Conservation (phyloP, 257 asterid genomes). For the Lavandula angustifolia region DNA sequence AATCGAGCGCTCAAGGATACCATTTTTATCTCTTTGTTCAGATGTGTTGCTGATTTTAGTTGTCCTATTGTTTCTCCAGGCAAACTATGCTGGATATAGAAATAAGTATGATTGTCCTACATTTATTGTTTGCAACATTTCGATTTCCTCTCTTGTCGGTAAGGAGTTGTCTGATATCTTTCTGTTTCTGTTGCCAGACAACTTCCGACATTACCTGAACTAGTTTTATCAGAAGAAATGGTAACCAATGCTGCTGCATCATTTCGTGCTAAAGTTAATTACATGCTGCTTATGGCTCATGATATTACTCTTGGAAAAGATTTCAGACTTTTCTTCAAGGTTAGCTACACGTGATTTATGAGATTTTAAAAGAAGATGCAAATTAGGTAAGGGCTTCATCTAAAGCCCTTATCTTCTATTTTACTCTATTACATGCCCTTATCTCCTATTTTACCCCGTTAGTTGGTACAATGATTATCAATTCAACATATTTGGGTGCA, state of each 20-base stretch:
- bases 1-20: conserved; percentile 76
- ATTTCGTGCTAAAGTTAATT: conserved; percentile 86
- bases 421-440: conserved; percentile 11
- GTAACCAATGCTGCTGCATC: conserved; percentile 89
- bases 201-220: conserved; percentile 70
- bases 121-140: conserved; percentile 16
- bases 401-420: background rate
- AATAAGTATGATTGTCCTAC: conserved; percentile 50
- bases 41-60: conserved; percentile 78
- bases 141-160: conserved; percentile 8
- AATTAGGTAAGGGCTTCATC: background rate
- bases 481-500: conserved; percentile 16
- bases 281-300: conserved; percentile 94
- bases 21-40: conserved; percentile 73
- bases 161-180: conserved; percentile 28
- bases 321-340: conserved; percentile 91
- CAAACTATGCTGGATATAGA: conserved; percentile 68
- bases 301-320: conserved; percentile 96
- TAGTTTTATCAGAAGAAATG: conserved; percentile 94
- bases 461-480: conserved; percentile 26
- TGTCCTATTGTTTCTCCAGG: conserved; percentile 68
- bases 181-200: conserved; percentile 54
- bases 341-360: conserved; percentile 41
- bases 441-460: background rate
- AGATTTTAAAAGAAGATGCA: background rate